A percentile compares a stretch with the other conserved stretches of the same genome.
Evolutionary conservation across 1,284 basidiomycete genomes (phyloP).

Genomic region (Gomphus bonarii): DNA sequence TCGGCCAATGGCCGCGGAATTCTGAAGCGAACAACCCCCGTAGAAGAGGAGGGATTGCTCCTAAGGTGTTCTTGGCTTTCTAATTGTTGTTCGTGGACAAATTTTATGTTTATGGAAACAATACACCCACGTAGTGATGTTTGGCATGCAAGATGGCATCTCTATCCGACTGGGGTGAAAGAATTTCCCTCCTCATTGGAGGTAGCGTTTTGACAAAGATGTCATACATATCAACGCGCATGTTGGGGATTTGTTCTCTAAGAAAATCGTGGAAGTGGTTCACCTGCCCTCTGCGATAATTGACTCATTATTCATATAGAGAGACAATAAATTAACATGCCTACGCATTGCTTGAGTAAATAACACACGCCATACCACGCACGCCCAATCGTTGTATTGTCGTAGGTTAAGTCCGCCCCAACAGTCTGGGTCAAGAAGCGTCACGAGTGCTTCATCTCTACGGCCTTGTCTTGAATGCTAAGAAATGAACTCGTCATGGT

Average conservation of each 20-base stretch:
- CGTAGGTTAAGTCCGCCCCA: constrained; percentile 54
- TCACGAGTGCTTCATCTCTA: constrained; percentile 49
- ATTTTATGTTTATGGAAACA: not conserved
- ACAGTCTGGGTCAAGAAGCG: constrained; percentile 53
- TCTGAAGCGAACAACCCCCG: constrained; percentile 70
- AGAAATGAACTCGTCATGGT: constrained; percentile 4
- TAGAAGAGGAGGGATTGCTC: constrained; percentile 53
- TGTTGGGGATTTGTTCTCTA: constrained; percentile 18
- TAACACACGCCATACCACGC: constrained; percentile 66
- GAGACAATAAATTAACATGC: constrained; percentile 26
- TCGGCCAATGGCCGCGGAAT: constrained; percentile 55
- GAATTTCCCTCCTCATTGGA: constrained; percentile 11
- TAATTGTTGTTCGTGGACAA: constrained; percentile 12
- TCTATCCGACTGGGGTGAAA: constrained; percentile 8
- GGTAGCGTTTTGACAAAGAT: constrained; percentile 7
- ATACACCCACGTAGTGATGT: constrained; percentile 8
- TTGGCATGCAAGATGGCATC: constrained; percentile 11
- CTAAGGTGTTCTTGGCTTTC: constrained; percentile 45
- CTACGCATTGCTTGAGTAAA: constrained; percentile 55
- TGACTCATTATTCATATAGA: constrained; percentile 10
- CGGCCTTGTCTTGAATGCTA: constrained; percentile 61
- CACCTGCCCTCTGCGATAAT: constrained; percentile 41
- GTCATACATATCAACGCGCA: constrained; percentile 11
- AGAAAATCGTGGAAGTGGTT: constrained; percentile 55
- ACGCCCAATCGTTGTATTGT: constrained; percentile 60